A percentile compares a stretch with the other conserved stretches of the same genome.
These are phyloP conservation scores for Vaccinium corymbosum DNA, from an alignment of 148 eudicot genomes.

Conservation along the genomic window DNA sequence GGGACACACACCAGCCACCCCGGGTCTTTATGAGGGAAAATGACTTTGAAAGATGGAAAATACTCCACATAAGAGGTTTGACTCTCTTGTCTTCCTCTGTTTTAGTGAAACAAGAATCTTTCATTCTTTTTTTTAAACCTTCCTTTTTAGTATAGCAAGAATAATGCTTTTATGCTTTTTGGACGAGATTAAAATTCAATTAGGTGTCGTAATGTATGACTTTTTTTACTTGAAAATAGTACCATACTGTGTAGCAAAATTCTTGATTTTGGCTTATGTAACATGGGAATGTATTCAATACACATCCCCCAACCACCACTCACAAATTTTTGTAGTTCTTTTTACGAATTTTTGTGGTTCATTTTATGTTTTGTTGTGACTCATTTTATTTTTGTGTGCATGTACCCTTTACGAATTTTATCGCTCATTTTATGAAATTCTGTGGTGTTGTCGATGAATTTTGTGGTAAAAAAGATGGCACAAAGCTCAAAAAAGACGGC, in stretches of 20 bases:
- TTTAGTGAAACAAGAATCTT: constrained; percentile 48
- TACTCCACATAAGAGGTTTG: constrained; percentile 3
- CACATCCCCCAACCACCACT: too few species aligned
- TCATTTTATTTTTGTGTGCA: too few species aligned
- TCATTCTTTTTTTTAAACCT: constrained; percentile 28
- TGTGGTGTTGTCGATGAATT: too few species aligned
- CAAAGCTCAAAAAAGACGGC: too few species aligned
- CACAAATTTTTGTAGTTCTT: too few species aligned
- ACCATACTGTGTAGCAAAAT: not conserved
- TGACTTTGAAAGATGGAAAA: not conserved
- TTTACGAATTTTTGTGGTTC: too few species aligned
- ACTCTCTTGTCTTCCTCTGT: constrained; percentile 26
- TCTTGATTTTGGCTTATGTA: not conserved
- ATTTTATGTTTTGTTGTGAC: too few species aligned
- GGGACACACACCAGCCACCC: too few species aligned
- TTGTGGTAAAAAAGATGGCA: too few species aligned
- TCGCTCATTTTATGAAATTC: too few species aligned
- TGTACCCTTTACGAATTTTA: too few species aligned
- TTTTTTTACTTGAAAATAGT: not conserved
- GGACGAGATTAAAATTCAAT: not conserved
- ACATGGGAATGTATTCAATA: not conserved
- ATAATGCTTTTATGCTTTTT: not conserved
- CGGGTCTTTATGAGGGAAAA: not conserved
- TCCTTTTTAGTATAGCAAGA: not conserved
- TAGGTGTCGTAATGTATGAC: not conserved